Evolutionary conservation across 2,329 filamentous ascomycete genomes (phyloP), one percentile per base, ranked within the genome.

Genomic region (Leptographium flavum): DNA sequence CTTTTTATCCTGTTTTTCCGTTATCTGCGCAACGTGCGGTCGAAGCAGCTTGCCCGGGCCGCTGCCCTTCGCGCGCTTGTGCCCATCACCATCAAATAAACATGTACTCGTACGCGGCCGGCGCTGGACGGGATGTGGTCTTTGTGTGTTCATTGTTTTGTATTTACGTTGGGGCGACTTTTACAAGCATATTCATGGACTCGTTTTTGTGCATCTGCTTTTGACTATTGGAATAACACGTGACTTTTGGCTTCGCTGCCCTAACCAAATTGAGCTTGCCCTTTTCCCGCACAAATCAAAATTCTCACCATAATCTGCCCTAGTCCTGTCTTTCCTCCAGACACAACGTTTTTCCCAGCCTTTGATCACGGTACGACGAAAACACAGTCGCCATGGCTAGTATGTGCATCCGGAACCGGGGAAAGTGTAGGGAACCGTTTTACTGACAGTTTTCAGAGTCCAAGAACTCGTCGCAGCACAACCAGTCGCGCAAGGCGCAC

Each of bases 391-490:
- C 71, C 70, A 82, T 82, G 78, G 78, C 78, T 72, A 82, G 78
- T 81, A 77, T 53, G 77, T 80, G 37, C 36, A 49, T 8, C 45
- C 32, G n/a, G 23, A 42, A 21, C 9, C 4, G 9, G 2, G 10
- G 25, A 39, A 22, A 11, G 3, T n/a, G 22, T 4, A 36, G 10
- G 28, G 47, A 15, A 21, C 11, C 9, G 22, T 39, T 27, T 49
- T 53, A 52, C 57, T 66, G 44, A 64, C 53, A 30, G 33, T 39
- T 25, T 41, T 23, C 67, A 95, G 88, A 96, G 80, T 96, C 92
- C 63, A 96, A 96, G 87, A 96, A 96, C 83, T 93, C 87, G 74
- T 95, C 90, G 64, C 90, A 96, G 79, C 87, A 95, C 76, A 95
- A 95, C 75, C 84, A 92, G 81, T 80, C 79, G 69, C 84, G 84